A percentile compares a stretch with the other conserved stretches of the same genome.
Evolutionary conservation across 768 basidiomycete species (phyloP).

Genomic region (Gautieria morchelliformis): DNA sequence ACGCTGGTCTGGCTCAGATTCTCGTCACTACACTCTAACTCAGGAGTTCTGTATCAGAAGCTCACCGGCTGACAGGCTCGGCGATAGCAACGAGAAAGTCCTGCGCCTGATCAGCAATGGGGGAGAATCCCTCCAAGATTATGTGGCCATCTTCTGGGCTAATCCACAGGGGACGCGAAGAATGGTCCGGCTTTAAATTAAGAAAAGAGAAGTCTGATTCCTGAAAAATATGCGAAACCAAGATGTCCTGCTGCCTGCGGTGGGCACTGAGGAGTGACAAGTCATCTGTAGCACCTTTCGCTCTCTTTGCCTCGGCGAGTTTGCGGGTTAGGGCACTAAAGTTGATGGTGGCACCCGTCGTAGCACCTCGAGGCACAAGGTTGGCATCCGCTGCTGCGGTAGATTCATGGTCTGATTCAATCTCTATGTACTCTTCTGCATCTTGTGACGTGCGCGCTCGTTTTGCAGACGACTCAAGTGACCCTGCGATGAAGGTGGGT

Average conservation of each 20-base stretch:
- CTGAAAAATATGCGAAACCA: constrained; percentile 77
- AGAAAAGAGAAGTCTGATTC: constrained; percentile 82
- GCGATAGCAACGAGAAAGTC: constrained; percentile 97
- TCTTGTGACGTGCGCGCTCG: constrained; percentile 8
- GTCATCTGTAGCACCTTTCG: constrained; percentile 31
- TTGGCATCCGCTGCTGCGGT: constrained; percentile 21
- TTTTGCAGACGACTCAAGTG: constrained; percentile 1
- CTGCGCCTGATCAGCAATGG: constrained; percentile 96
- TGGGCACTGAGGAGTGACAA: constrained; percentile 50
- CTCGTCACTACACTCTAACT: neutral
- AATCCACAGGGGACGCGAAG: constrained; percentile 92
- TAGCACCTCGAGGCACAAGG: constrained; percentile 42
- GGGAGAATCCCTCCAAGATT: constrained; percentile 95
- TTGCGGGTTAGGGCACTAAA: constrained; percentile 77
- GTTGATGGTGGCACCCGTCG: constrained; percentile 64
- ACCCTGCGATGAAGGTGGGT: neutral
- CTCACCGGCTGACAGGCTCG: constrained; percentile 96
- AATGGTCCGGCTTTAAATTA: constrained; percentile 83
- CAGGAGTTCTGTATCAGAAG: constrained; percentile 11
- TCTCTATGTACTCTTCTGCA: constrained; percentile 25
- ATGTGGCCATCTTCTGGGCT: constrained; percentile 87
- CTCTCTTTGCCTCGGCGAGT: constrained; percentile 52
- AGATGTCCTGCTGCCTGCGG: constrained; percentile 61
- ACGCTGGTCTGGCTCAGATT: constrained; percentile 61
- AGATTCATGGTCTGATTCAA: constrained; percentile 25